Evolutionary conservation across 768 basidiomycete genomes (phyloP), one percentile per base, ranked within the genome.

Genomic region (Leccinum boreale): DNA sequence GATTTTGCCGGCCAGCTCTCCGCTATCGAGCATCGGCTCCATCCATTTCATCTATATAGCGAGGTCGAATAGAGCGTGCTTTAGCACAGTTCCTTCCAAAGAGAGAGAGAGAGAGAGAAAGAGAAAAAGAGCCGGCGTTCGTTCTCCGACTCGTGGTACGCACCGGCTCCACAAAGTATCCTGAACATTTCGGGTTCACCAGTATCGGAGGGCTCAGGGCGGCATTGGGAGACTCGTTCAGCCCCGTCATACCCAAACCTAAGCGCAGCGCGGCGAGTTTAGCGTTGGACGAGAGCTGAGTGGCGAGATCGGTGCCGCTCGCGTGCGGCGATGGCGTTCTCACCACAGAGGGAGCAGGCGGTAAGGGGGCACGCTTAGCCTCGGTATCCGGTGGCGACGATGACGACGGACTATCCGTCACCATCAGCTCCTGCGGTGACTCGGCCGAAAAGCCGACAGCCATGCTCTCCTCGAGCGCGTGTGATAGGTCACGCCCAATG

Each of bases 121-220:
- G 8, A 42, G 1, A 28, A 0, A 19, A 9, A 19, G n/a, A 11
- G 39, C n/a, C n/a, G 2, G 39, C 5, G n/a, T 42, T 19, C n/a
- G 10, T n/a, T 42, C 39, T 19, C 39, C 21, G 31, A 33, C 10
- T 28, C 26, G 21, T 42, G 23, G 50, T 42, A 35, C 50, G 29
- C 14, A 50, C 93, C 33, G 94, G 94, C 70, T 98, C 96, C 47
- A 98, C 85, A 68, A 98, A 98, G 72, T 99, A 99, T 8, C 94
- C 95, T 1, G 94, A 96, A 73, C 97, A 98, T 65, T 87, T 87
- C 14, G 88, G 77, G 67, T 94, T 92, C 35, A 80, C 73, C 49
- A 95, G 70, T 36, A 90, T 88, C 3, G 90, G 89, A 2, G 83
- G 79, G 56, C 85, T 86, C 48, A 67, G 19, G 42, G 48, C 55